A percentile compares a stretch with the other conserved stretches of the same genome.
Conservation (phyloP, 2,329 filamentous ascomycete genomes). For the Penicillium sp. region DNA sequence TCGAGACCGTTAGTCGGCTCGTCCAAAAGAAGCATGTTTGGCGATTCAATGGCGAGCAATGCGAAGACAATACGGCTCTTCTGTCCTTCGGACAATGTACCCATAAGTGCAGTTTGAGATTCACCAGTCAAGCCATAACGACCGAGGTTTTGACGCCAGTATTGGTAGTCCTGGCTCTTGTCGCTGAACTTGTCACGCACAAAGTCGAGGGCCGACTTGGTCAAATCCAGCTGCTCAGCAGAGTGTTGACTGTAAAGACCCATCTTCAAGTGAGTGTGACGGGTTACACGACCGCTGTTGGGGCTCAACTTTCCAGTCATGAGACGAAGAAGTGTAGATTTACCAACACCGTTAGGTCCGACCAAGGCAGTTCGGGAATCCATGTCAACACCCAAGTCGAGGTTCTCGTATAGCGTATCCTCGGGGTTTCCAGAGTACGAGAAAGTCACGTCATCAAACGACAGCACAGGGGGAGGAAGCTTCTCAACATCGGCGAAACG, state of each 20-base stretch:
- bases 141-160: conserved; percentile 97
- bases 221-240: conserved; percentile 94
- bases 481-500: conserved; percentile 98
- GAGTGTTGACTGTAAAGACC: conserved; percentile 98
- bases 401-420: conserved; percentile 92
- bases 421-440: conserved; percentile 87
- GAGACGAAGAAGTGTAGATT: conserved; percentile 90
- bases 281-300: conserved; percentile 73
- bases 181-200: conserved; percentile 89
- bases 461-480: conserved; percentile 93
- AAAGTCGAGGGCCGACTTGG: conserved; percentile 96
- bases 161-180: conserved; percentile 96
- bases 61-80: conserved; percentile 98
- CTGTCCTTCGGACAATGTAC: conserved; percentile 94
- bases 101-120: conserved; percentile 93
- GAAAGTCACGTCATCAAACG: conserved; percentile 96
- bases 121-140: conserved; percentile 91
- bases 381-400: conserved; percentile 99
- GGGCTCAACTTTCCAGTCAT: conserved; percentile 95
- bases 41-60: conserved; percentile 85
- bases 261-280: conserved; percentile 97
- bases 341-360: conserved; percentile 97
- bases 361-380: conserved; percentile 96
- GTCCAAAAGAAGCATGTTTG: conserved; percentile 97
- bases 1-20: conserved; percentile 99